These are phyloP conservation scores for Kwoniella shandongensis DNA, from an alignment of 768 basidiomycete genomes.

Conservation along the genomic window DNA sequence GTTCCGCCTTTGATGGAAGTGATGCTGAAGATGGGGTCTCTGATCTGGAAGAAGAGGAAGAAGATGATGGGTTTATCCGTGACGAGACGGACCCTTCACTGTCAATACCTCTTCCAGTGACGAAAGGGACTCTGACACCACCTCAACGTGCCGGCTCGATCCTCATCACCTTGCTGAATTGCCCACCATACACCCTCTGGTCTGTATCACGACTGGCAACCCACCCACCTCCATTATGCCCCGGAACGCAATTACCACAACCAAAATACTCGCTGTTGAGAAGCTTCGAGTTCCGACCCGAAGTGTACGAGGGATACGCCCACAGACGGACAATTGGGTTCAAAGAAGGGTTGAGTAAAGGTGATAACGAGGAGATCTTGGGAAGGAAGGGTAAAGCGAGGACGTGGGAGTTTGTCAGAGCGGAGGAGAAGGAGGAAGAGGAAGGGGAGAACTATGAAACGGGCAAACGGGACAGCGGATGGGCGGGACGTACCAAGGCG, in stretches of 20 bases:
- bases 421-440: conserved; percentile 7
- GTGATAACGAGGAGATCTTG: conserved; percentile 64
- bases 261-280: conserved; percentile 70
- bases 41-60: background rate
- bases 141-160: conserved; percentile 65
- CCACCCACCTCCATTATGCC: conserved; percentile 61
- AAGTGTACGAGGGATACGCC: conserved; percentile 76
- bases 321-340: conserved; percentile 91
- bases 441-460: background rate
- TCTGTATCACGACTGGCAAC: conserved; percentile 54
- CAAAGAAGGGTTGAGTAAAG: conserved; percentile 65
- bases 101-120: background rate
- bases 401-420: conserved; percentile 81
- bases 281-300: conserved; percentile 75
- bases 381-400: conserved; percentile 64
- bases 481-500: too few species aligned
- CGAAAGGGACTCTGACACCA: conserved; percentile 17
- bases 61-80: conserved; percentile 10
- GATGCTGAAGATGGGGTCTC: conserved; percentile 21
- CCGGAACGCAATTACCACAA: conserved; percentile 54
- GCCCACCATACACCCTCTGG: conserved; percentile 85
- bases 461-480: too few species aligned
- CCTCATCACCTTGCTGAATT: conserved; percentile 82
- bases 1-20: conserved; percentile 25
- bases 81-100: conserved; percentile 8